A percentile compares a stretch with the other conserved stretches of the same genome.
These are phyloP conservation scores for Erodium texanum DNA, from an alignment of 441 rosid genomes.

Conservation along the genomic window DNA sequence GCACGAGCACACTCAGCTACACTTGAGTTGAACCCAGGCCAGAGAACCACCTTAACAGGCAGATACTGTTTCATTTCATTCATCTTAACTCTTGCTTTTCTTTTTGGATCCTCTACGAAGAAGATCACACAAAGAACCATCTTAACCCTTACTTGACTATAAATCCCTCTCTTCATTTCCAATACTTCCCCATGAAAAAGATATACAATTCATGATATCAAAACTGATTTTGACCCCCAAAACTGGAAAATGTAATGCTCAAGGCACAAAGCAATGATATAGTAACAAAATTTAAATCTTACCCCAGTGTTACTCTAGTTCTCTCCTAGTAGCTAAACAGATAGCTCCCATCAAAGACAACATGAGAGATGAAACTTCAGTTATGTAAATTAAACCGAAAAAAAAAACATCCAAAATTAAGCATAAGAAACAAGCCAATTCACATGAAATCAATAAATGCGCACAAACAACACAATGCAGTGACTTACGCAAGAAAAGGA, in stretches of 20 bases:
- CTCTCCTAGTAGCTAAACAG: neutral
- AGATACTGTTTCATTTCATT: neutral
- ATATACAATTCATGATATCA: neutral
- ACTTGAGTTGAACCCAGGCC: neutral
- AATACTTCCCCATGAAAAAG: neutral
- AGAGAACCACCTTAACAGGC: neutral
- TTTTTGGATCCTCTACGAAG: neutral
- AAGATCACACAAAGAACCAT: neutral
- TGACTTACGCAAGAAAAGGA: slow-evolving; percentile 24
- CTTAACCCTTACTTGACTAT: neutral
- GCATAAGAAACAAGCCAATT: neutral
- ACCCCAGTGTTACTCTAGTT: neutral
- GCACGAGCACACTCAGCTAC: neutral
- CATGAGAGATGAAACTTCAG: neutral
- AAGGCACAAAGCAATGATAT: neutral
- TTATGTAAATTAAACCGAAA: neutral
- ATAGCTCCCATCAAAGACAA: neutral
- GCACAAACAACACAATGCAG: neutral
- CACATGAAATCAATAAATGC: neutral
- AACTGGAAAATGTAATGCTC: neutral
- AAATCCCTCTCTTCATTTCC: neutral
- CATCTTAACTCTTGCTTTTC: neutral
- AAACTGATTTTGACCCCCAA: neutral
- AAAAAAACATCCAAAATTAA: neutral
- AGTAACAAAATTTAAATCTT: neutral